Conservation (phyloP, 1,139 yeast species). For the Kluyveromyces sp. region DNA sequence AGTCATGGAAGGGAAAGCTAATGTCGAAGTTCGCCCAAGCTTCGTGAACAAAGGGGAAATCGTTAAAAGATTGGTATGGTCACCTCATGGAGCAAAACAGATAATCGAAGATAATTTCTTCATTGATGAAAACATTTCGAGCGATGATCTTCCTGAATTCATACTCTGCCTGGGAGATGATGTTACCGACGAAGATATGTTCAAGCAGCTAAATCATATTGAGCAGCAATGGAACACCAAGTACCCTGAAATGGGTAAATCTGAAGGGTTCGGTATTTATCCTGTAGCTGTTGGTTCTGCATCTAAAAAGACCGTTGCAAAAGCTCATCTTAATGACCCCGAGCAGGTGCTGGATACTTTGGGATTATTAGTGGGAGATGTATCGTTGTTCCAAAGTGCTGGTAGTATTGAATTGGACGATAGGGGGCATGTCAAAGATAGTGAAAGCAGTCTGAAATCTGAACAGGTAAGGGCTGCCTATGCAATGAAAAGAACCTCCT, state of each 20-base stretch:
- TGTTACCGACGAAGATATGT: conserved; percentile 97
- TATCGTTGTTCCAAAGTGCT: conserved; percentile 66
- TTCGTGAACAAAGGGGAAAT: conserved; percentile 96
- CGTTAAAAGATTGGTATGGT: conserved; percentile 68
- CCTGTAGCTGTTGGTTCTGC: conserved; percentile 97
- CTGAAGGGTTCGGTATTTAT: conserved; percentile 58
- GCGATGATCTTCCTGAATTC: conserved; percentile 65
- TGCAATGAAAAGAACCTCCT: conserved; percentile 24
- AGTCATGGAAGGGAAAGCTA: conserved; percentile 97
- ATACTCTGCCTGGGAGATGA: conserved; percentile 91
- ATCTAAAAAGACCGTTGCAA: conserved; percentile 79
- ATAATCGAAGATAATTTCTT: conserved; percentile 27
- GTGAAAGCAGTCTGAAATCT: conserved; percentile 33
- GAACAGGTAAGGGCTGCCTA: conserved; percentile 27
- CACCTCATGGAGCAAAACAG: conserved; percentile 45
- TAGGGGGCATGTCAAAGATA: conserved; percentile 52
- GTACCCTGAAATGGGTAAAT: conserved; percentile 35
- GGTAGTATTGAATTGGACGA: conserved; percentile 71
- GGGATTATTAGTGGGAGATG: conserved; percentile 71
- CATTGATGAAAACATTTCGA: conserved; percentile 35
- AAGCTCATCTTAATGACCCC: conserved; percentile 83
- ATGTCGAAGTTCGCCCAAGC: conserved; percentile 89
- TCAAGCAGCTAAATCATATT: conserved; percentile 58
- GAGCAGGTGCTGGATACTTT: conserved; percentile 77
- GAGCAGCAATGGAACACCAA: conserved; percentile 41